Conservation (phyloP, 768 basidiomycete species). For the Leccinum arenicola region DNA sequence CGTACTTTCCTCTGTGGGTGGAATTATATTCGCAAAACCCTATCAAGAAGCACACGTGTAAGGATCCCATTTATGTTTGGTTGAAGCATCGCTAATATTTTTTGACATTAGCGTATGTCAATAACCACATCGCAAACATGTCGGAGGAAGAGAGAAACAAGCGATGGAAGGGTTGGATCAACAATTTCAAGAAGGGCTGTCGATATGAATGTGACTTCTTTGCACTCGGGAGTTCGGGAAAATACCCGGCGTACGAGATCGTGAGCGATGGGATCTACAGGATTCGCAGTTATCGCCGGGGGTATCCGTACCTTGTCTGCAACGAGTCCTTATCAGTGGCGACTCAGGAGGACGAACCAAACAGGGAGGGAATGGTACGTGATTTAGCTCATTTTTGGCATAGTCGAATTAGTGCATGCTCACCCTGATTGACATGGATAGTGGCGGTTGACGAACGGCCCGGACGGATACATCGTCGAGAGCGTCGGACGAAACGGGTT, state of each 20-base stretch:
- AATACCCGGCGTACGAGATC: background rate
- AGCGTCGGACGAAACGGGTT: background rate
- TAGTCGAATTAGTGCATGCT: background rate
- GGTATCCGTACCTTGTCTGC: background rate
- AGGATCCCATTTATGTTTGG: background rate
- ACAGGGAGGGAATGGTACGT: background rate
- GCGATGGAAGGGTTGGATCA: background rate
- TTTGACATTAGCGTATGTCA: background rate
- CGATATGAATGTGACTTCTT: constrained; percentile 2
- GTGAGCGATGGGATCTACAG: constrained; percentile 2
- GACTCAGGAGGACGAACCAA: background rate
- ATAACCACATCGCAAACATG: background rate
- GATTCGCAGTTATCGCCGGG: constrained; percentile 3
- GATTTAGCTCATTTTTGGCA: background rate
- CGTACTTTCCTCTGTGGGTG: background rate
- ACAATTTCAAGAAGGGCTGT: background rate
- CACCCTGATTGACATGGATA: background rate
- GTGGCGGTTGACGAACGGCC: background rate
- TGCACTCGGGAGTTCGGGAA: background rate
- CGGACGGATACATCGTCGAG: constrained; percentile 1
- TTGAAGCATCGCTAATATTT: background rate
- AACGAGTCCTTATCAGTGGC: background rate
- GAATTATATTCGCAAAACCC: background rate
- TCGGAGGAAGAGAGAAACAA: background rate
- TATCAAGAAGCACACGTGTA: background rate